These are phyloP conservation scores for Cudoniella acicularis DNA, from an alignment of 495 filamentous ascomycete species.

Conservation along the genomic window DNA sequence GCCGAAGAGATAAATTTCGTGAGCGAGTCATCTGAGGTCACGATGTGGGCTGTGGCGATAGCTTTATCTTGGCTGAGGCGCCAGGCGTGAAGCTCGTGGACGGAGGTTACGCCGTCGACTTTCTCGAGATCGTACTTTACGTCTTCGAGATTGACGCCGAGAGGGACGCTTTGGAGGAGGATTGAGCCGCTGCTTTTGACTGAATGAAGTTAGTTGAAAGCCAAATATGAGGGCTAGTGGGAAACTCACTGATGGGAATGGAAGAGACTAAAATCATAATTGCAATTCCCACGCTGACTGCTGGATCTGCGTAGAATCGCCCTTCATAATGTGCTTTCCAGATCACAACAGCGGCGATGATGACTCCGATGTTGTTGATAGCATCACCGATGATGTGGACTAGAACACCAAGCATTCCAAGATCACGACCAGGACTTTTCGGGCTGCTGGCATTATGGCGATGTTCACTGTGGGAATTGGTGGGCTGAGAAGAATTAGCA, in stretches of 20 bases:
- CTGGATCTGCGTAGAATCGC: slow-evolving; percentile 73
- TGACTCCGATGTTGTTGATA: slow-evolving; percentile 89
- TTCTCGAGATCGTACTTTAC: slow-evolving; percentile 83
- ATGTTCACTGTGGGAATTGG: slow-evolving; percentile 14
- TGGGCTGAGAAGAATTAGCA: neutral
- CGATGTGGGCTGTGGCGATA: slow-evolving; percentile 81
- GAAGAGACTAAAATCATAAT: slow-evolving; percentile 85
- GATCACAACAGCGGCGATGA: slow-evolving; percentile 78
- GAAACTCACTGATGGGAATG: slow-evolving; percentile 54
- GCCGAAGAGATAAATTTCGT: slow-evolving; percentile 78
- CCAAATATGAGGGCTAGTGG: neutral
- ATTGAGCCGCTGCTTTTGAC: slow-evolving; percentile 87
- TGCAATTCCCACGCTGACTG: slow-evolving; percentile 79
- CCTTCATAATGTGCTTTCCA: slow-evolving; percentile 60
- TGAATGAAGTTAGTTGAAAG: neutral
- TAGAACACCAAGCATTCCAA: slow-evolving; percentile 92
- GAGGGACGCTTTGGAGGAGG: slow-evolving; percentile 81
- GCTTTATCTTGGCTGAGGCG: slow-evolving; percentile 86
- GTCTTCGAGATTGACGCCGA: slow-evolving; percentile 71
- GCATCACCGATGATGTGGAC: slow-evolving; percentile 90
- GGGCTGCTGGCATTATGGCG: slow-evolving; percentile 36
- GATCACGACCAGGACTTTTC: slow-evolving; percentile 45
- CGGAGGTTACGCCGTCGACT: slow-evolving; percentile 66
- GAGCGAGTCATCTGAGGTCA: slow-evolving; percentile 57
- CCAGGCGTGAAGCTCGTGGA: slow-evolving; percentile 95